Evolutionary conservation across 2,329 filamentous ascomycete genomes (phyloP), one percentile per base, ranked within the genome.

Genomic region (Nemania sp.): DNA sequence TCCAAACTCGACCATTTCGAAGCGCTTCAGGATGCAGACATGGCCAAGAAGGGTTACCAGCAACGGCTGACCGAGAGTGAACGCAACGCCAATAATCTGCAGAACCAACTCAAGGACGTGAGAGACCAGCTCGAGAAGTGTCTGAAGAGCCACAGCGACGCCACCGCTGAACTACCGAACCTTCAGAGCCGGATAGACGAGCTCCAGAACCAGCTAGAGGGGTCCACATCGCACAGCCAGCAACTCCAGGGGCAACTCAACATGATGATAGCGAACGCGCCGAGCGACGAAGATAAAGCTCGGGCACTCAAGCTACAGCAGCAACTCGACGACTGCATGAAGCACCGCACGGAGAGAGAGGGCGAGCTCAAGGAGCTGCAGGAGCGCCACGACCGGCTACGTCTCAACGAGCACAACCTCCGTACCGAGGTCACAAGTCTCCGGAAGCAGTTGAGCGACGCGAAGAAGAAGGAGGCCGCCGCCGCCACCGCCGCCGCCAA

Each of bases 341-440:
- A 41, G 22, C 18, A 53, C 5, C 15, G 20, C 2, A 24, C 52
- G 43, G 24, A 49, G 24, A 53, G 20, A 4, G 35, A 59, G 22
- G 11, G 0, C 3, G 57, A 64, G 24, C n/a, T 62, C 11, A 15
- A n/a, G 13, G 26, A 61, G 15, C 15, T 54, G 18, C 26, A 53
- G 15, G n/a, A 1, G 5, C 67, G 59, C 5, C 45, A 60, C 35
- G 29, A 56, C 5, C 20, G 29, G 45, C 24, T 63, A 2, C 49
- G 15, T 49, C 35, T 53, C 20, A 70, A 51, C 60, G 67, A 63
- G 57, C 51, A 7, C 57, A 67, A 64, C 38, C 47, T 70, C 4
- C 64, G 52, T 13, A 3, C 5, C 8, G 67, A 67, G 47, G 47
- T 64, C 1, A 1, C 3, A 8, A 26, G 10, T 1, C 64, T 64